These are phyloP conservation scores for Eleusine indica DNA, from an alignment of 176 grass and related monocot species.

Conservation along the genomic window DNA sequence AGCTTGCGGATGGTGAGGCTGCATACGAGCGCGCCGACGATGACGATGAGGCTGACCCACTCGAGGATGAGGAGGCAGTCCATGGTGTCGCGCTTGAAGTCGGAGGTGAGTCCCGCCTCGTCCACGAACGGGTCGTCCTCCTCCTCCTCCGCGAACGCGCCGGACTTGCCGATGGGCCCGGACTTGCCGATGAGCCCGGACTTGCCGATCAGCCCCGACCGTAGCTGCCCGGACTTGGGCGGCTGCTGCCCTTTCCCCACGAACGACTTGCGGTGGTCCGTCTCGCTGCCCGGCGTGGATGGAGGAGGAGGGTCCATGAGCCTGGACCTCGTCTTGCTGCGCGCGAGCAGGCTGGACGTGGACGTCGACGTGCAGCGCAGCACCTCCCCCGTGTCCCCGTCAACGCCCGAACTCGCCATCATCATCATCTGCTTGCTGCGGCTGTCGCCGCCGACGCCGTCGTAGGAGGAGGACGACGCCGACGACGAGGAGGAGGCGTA, in stretches of 20 bases:
- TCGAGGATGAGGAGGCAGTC: constrained; percentile 62
- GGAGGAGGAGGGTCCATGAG: constrained; percentile 71
- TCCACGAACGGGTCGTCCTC: constrained; percentile 85
- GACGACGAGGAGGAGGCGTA: constrained; percentile 34
- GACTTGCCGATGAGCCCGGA: constrained; percentile 52
- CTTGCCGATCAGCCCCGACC: constrained; percentile 53
- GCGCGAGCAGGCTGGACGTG: constrained; percentile 37
- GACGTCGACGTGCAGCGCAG: constrained; percentile 75
- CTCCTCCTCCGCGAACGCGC: constrained; percentile 54
- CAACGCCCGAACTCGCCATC: not conserved
- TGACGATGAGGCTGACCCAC: constrained; percentile 75
- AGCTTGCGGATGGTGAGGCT: constrained; percentile 56
- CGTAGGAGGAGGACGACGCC: constrained; percentile 54
- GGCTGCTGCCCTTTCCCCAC: constrained; percentile 31
- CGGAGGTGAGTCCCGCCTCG: constrained; percentile 57
- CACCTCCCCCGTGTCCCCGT: constrained; percentile 47
- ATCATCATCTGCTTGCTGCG: constrained; percentile 13
- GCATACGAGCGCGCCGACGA: constrained; percentile 73
- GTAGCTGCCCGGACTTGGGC: constrained; percentile 60
- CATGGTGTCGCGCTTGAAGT: constrained; percentile 61
- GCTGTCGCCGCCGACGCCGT: constrained; percentile 1
- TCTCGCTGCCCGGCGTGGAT: not conserved
- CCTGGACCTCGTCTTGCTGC: constrained; percentile 71
- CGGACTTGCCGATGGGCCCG: constrained; percentile 47
- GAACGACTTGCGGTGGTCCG: constrained; percentile 41